Base-by-base conservation (phyloP, 768 basidiomycete species). In the Naematelia aurantialba region DNA sequence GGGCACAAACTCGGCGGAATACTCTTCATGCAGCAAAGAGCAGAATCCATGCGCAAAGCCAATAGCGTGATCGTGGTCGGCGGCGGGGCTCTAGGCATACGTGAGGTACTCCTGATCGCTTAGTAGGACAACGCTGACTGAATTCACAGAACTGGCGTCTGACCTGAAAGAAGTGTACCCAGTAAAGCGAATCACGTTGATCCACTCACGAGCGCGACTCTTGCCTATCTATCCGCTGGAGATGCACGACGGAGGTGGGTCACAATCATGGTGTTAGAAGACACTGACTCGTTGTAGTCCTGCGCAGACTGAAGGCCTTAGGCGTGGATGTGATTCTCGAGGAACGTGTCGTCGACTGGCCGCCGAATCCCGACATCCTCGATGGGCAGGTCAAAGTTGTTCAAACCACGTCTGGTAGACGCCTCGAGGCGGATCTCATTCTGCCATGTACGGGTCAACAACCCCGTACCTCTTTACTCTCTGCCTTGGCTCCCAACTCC, bases 11-110 rank as follows among this genome's bases (percentile, higher is more conserved):
- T 52, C 42, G 60, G 68, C 44, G 78, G 77, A 10, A 53, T 73
- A 5, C 57, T 63, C 29, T 76, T 73, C 63, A 66, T 79, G 58
- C 71, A 51, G 58, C 67, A 34, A 65, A 71, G 25, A 69, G 68
- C 11, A 59, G 63, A 44, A 61, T 60, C 46, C 62, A n/a, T 76
- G 13, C 60, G 67, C 60, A 60, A 63, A 24, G 69, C 73, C 1
- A 53, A 70, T 44, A 71, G 66, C 39, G 71, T 79, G 14, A 54
- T 79, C 14, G 65, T 79, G 19, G 72, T 79, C 52, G 79, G 79
- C 19, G 78, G 75, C 25, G 79, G 79, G 5, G 76, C 79, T 2
- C 56, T 79, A 22, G 79, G 79, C 11, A 75, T 78, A n/a, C 74
- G 73, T 75, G 31, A 69, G 73, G 72, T 3, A 44, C 24, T 48